A percentile compares a stretch with the other conserved stretches of the same genome.
phyloP scores from a whole-genome alignment of 1,284 basidiomycete genomes.

The Naganishia sp. region DNA sequence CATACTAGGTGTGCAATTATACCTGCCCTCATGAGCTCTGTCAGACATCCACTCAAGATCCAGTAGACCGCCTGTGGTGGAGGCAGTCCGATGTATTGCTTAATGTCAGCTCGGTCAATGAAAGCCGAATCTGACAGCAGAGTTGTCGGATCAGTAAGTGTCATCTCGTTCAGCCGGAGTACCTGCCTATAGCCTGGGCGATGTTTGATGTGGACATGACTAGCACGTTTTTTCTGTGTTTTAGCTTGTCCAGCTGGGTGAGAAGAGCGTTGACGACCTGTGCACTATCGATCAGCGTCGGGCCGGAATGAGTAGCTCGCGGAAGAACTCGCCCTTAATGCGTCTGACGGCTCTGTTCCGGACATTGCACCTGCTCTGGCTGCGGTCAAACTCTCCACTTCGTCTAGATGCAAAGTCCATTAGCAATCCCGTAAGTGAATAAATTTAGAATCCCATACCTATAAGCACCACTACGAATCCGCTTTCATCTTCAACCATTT shows the following conservation, averaged over 20 bases:
- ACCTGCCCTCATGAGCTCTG: constrained; percentile 73
- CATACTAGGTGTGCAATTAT: constrained; percentile 61
- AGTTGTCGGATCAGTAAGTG: neutral
- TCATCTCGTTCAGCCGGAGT: neutral
- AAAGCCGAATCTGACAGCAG: constrained; percentile 77
- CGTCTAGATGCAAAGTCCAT: constrained; percentile 62
- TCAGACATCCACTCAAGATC: constrained; percentile 80
- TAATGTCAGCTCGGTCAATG: constrained; percentile 93
- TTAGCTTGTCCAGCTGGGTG: constrained; percentile 95
- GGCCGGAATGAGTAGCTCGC: neutral
- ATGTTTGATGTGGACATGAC: constrained; percentile 98
- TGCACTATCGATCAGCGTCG: neutral
- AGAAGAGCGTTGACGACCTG: constrained; percentile 97
- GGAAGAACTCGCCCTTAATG: constrained; percentile 70
- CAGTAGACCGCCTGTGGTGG: constrained; percentile 88
- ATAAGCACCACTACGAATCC: constrained; percentile 94
- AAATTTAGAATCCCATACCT: constrained; percentile 57
- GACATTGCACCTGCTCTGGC: constrained; percentile 90
- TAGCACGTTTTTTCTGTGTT: constrained; percentile 86
- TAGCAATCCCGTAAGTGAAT: constrained; percentile 11
- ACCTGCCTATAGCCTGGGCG: constrained; percentile 83
- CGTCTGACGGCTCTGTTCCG: constrained; percentile 92
- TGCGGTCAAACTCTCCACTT: constrained; percentile 93
- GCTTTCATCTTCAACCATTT: constrained; percentile 82
- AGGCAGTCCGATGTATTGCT: constrained; percentile 90